A percentile compares a stretch with the other conserved stretches of the same genome.
Evolutionary conservation across 768 basidiomycete genomes (phyloP).

Genomic region (Leccinellum rugosiceps): DNA sequence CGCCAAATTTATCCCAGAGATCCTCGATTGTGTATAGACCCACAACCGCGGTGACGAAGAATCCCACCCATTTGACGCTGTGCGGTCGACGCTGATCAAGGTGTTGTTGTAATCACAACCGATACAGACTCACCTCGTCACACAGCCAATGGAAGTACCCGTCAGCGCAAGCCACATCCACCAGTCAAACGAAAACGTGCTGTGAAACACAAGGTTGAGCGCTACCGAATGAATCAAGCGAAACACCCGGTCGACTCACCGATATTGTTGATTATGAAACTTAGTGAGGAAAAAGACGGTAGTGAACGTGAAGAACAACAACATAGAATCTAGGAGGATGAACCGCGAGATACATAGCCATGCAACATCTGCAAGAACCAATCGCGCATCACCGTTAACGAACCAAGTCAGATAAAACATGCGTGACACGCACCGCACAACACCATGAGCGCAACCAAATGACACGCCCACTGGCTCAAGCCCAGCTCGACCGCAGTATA

Average conservation of each 20-base stretch:
- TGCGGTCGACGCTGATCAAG: not conserved
- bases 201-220: conserved; percentile 28
- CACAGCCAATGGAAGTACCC: conserved; percentile 91
- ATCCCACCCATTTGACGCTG: conserved; percentile 94
- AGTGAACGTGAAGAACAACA: conserved; percentile 98
- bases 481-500: conserved; percentile 94
- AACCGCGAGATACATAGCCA: conserved; percentile 98
- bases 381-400: not conserved
- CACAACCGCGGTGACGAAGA: conserved; percentile 93
- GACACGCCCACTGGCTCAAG: conserved; percentile 85
- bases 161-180: conserved; percentile 95
- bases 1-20: conserved; percentile 97
- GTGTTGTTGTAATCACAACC: not conserved
- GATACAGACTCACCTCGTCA: conserved; percentile 63
- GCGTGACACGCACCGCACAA: conserved; percentile 59
- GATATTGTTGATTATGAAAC: conserved; percentile 95
- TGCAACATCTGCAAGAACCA: conserved; percentile 68
- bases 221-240: not conserved
- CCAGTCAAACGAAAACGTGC: conserved; percentile 95
- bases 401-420: conserved; percentile 22
- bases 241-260: conserved; percentile 49
- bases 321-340: conserved; percentile 96
- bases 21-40: conserved; percentile 97
- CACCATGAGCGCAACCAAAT: conserved; percentile 92
- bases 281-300: conserved; percentile 93